phyloP scores from a whole-genome alignment of 2,329 filamentous ascomycete species.

The Colletotrichum sansevieriae region DNA sequence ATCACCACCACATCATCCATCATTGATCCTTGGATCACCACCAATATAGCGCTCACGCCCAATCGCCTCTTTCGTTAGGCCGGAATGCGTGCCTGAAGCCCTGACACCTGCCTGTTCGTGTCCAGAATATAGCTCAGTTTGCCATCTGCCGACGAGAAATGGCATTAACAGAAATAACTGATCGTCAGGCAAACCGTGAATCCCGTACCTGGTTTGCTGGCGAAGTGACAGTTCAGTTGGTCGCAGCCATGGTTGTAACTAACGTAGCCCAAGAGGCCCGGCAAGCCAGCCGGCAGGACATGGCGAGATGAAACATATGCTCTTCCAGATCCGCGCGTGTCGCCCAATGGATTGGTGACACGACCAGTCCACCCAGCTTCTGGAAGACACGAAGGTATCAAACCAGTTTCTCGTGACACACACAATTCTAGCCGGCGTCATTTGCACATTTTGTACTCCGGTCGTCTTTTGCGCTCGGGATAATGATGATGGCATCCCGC shows the following conservation, averaged over 20 bases:
- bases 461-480: neutral
- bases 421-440: slow-evolving; percentile 21
- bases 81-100: slow-evolving; percentile 27
- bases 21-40: slow-evolving; percentile 20
- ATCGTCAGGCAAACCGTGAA: slow-evolving; percentile 17
- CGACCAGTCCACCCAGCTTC: slow-evolving; percentile 30
- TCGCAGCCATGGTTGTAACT: neutral
- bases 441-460: slow-evolving; percentile 10
- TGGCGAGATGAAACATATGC: slow-evolving; percentile 36
- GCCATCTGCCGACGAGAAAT: neutral
- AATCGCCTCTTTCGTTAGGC: slow-evolving; percentile 16
- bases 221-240: neutral
- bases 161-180: slow-evolving; percentile 2
- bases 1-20: slow-evolving; percentile 37
- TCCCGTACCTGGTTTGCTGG: neutral
- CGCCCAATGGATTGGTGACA: slow-evolving; percentile 33
- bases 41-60: slow-evolving; percentile 23
- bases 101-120: slow-evolving; percentile 13
- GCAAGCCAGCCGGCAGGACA: slow-evolving; percentile 22
- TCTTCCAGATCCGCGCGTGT: slow-evolving; percentile 30
- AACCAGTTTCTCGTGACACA: slow-evolving; percentile 38
- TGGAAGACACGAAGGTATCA: slow-evolving; percentile 35
- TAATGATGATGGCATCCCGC: neutral
- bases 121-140: neutral
- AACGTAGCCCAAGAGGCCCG: slow-evolving; percentile 1